A percentile compares a stretch with the other conserved stretches of the same genome.
phyloP scores from a whole-genome alignment of 257 asterid genomes.

The Solanum gandarillasii region DNA sequence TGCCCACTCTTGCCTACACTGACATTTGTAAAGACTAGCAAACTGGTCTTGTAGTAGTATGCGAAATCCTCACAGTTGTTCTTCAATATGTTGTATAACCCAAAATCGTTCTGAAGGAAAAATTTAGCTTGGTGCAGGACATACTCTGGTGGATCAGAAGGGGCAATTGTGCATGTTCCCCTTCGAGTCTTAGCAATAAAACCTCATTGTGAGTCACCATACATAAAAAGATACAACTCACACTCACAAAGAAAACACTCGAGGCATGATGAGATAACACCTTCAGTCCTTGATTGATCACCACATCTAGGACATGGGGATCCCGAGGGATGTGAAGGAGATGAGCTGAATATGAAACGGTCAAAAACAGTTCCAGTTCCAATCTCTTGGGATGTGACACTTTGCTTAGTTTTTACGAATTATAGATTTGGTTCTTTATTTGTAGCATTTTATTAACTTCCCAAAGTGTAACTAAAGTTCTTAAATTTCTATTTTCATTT shows the following conservation, averaged over 20 bases:
- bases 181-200: conserved; percentile 74
- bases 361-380: conserved; percentile 75
- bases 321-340: conserved; percentile 40
- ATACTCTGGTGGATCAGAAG: conserved; percentile 46
- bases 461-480: too few relatives aligned
- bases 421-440: not conserved
- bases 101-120: conserved; percentile 69
- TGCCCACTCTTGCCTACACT: conserved; percentile 81
- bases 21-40: conserved; percentile 34
- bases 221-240: conserved; percentile 51
- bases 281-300: conserved; percentile 40
- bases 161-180: conserved; percentile 71
- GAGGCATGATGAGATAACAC: conserved; percentile 81
- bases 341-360: conserved; percentile 50
- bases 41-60: conserved; percentile 79
- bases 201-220: conserved; percentile 30
- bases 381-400: conserved; percentile 26
- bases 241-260: conserved; percentile 73
- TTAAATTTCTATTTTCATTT: too few relatives aligned
- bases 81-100: conserved; percentile 50
- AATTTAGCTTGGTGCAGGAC: conserved; percentile 56
- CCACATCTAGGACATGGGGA: conserved; percentile 64
- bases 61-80: conserved; percentile 90
- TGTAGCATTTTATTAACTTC: too few relatives aligned
- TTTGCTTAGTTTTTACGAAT: not conserved